Base-by-base conservation (phyloP, 768 basidiomycete species). In the Lactifluus rugatus region DNA sequence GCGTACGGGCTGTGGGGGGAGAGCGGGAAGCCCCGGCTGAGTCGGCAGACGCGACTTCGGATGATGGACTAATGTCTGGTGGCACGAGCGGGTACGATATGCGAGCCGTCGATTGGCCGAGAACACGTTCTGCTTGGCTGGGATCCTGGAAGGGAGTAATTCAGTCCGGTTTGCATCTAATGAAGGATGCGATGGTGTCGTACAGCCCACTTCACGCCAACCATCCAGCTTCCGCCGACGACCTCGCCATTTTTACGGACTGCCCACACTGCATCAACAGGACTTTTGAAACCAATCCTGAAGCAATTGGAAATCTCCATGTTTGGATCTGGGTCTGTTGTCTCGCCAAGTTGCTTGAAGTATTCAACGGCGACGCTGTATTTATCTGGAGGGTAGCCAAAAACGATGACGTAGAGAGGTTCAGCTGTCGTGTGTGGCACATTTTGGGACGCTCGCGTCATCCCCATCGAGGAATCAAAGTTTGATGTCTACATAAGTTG, bases 191-290 rank as follows among this genome's bases (percentile, higher is more conserved):
- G n/a, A n/a, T 32, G 49, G 39, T 41, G 19, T 81, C 87, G 60
- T 68, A 91, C 90, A 26, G 87, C 86, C 84, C 85, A 89, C 69
- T 91, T 91, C 42, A 81, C 83, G 13, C 91, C 92, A 36, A 93
- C 74, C 90, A 93, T 93, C 77, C 81, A 89, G 48, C 76, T 78
- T 4, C 86, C 86, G 11, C 78, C 73, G 21, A 93, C 67, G 2
- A 93, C 71, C 50, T 93, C 90, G 2, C 92, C 92, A 63, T 85
- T 93, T 71, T 87, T 87, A 50, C 88, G 75, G 16, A 91, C 81
- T 2, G 90, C 89, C 11, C 91, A 76, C 61, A 88, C 70, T 0
- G 90, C 91, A 57, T 91, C 88, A 23, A 80, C 83, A 8, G 81
- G 73, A 60, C 87, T 81, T 42, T 72, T 70, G 66, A 84, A 94